A percentile compares a stretch with the other conserved stretches of the same genome.
Evolutionary conservation across 805 yeast species (phyloP).

Genomic region (Saccharomycopsis sp.): DNA sequence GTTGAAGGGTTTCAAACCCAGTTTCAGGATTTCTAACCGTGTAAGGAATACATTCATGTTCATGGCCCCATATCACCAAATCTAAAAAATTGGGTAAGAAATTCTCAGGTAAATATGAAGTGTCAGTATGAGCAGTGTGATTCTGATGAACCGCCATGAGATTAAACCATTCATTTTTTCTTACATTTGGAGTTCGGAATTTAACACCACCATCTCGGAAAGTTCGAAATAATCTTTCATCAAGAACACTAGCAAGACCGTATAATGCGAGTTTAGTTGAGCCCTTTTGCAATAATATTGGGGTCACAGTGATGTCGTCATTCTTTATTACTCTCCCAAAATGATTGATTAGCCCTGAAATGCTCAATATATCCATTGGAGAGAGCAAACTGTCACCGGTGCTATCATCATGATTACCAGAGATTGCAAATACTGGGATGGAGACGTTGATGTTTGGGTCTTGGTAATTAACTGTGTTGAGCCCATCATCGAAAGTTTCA

Average conservation of each 20-base stretch:
- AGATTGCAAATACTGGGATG: constrained; percentile 83
- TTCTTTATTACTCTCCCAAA: constrained; percentile 77
- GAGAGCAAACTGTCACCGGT: constrained; percentile 78
- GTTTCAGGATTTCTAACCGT: constrained; percentile 47
- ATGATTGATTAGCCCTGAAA: constrained; percentile 79
- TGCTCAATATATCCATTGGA: constrained; percentile 79
- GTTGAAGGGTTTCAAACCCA: constrained; percentile 76
- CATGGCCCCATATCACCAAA: constrained; percentile 94
- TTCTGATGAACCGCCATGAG: constrained; percentile 88
- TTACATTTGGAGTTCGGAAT: constrained; percentile 61
- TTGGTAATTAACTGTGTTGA: constrained; percentile 74
- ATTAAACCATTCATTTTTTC: constrained; percentile 69
- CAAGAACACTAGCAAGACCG: constrained; percentile 84
- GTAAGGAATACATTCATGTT: constrained; percentile 83
- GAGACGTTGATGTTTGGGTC: constrained; percentile 87
- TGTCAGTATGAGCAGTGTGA: constrained; percentile 72
- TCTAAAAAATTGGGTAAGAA: constrained; percentile 78
- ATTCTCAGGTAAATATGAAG: constrained; percentile 77
- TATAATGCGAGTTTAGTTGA: constrained; percentile 74
- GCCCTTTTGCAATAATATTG: constrained; percentile 80
- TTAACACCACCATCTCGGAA: constrained; percentile 75
- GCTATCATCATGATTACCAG: constrained; percentile 96
- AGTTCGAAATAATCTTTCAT: constrained; percentile 77
- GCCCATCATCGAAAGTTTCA: constrained; percentile 52
- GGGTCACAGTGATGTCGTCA: constrained; percentile 67